These are phyloP conservation scores for Candida orba DNA, from an alignment of 805 yeast genomes.

Conservation along the genomic window DNA sequence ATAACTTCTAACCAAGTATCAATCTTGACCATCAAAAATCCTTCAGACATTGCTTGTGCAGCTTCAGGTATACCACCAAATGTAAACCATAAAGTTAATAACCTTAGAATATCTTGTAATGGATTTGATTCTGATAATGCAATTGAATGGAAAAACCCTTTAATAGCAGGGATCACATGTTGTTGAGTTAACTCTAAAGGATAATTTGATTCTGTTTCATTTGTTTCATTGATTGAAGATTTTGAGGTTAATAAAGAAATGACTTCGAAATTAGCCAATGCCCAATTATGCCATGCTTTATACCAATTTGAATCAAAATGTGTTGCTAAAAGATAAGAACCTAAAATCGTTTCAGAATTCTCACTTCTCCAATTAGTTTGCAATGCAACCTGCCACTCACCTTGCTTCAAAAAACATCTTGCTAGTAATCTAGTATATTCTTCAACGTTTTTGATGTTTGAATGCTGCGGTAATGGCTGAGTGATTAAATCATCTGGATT, in stretches of 20 bases:
- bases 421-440: constrained; percentile 83
- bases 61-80: constrained; percentile 94
- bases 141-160: constrained; percentile 93
- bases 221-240: constrained; percentile 26
- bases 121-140: constrained; percentile 82
- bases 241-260: constrained; percentile 51
- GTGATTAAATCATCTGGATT: constrained; percentile 82
- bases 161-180: constrained; percentile 93
- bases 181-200: constrained; percentile 59
- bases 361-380: constrained; percentile 75
- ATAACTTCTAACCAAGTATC: constrained; percentile 95
- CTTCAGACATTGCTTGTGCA: constrained; percentile 83
- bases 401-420: constrained; percentile 92
- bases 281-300: constrained; percentile 99
- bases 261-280: constrained; percentile 93
- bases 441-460: constrained; percentile 57
- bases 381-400: constrained; percentile 93
- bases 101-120: constrained; percentile 83
- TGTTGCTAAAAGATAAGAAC: constrained; percentile 88
- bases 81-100: constrained; percentile 90
- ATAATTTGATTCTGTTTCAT: constrained; percentile 23
- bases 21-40: constrained; percentile 79
- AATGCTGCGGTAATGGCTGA: constrained; percentile 69
- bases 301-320: constrained; percentile 93
- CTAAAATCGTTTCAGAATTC: constrained; percentile 75